Evolutionary conservation across 2,329 filamentous ascomycete genomes (phyloP).

Genomic region (Verticillium longisporum): DNA sequence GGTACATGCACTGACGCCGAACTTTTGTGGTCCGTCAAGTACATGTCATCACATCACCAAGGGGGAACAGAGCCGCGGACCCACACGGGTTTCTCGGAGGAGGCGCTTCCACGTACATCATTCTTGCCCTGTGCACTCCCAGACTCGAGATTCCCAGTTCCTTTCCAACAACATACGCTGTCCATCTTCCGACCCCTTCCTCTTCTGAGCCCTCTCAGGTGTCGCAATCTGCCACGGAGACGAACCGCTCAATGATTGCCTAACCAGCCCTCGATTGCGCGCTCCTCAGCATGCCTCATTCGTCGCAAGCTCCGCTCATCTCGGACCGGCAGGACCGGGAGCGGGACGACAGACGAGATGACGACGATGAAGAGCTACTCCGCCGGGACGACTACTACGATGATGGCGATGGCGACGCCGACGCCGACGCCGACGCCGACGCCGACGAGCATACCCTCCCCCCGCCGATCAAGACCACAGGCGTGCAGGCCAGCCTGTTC

Average conservation of each 20-base stretch:
- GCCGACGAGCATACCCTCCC: constrained; percentile 13
- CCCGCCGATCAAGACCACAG: constrained; percentile 9
- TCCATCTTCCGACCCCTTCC: neutral
- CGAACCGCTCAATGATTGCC: neutral
- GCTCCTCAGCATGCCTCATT: neutral
- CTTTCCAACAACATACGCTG: neutral
- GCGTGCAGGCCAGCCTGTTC: constrained; percentile 37
- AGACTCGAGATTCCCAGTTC: neutral
- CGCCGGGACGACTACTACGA: constrained; percentile 19
- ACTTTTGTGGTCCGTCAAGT: neutral
- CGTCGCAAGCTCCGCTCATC: constrained; percentile 1
- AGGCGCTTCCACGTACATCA: neutral
- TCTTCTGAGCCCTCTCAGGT: neutral
- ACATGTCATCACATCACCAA: neutral
- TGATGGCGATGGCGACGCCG: constrained; percentile 13
- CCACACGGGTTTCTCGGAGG: neutral
- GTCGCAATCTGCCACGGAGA: neutral
- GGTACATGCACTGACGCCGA: neutral
- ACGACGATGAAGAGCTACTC: constrained; percentile 18
- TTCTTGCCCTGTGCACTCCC: neutral
- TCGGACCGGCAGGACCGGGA: constrained; percentile 1
- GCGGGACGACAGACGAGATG: constrained; percentile 7
- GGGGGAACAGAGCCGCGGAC: neutral
- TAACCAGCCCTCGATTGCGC: neutral
- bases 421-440: constrained; percentile 12